These are phyloP conservation scores for Alternaria solani DNA, from an alignment of 2,329 filamentous ascomycete species.

Conservation along the genomic window DNA sequence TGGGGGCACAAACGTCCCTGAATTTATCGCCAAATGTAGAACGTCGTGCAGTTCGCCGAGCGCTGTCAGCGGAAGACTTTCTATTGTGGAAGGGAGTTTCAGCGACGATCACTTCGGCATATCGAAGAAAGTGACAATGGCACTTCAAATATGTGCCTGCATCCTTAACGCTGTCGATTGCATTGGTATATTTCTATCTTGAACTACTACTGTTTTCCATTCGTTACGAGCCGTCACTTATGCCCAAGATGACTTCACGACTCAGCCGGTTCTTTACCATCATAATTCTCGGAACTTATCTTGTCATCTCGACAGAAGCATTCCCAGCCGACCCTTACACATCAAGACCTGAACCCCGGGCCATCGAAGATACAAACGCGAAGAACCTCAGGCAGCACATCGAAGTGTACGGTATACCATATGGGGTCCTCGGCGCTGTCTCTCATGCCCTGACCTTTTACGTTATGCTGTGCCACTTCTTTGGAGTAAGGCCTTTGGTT, in stretches of 20 bases:
- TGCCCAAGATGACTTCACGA: not conserved
- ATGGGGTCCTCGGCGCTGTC: slow-evolving; percentile 9
- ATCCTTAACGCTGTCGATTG: not conserved
- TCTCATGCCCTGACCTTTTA: slow-evolving; percentile 13
- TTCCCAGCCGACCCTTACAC: not conserved
- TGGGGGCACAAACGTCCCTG: not conserved
- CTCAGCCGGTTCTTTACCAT: not conserved
- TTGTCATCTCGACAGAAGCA: not conserved
- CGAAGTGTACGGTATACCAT: slow-evolving; percentile 13
- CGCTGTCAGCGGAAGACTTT: not conserved
- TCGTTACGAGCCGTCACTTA: not conserved
- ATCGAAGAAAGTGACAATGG: not conserved
- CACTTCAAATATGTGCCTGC: not conserved
- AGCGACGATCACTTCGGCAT: not conserved
- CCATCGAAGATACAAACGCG: slow-evolving; percentile 6
- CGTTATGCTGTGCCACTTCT: slow-evolving; percentile 12
- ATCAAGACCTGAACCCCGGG: not conserved
- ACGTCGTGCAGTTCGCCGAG: not conserved
- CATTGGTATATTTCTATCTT: not conserved
- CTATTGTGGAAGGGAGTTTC: not conserved
- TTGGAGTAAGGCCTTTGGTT: slow-evolving; percentile 3
- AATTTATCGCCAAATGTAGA: slow-evolving; percentile 3
- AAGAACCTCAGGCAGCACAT: slow-evolving; percentile 9
- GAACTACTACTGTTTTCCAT: not conserved
- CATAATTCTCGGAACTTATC: not conserved